Percentiles rank a stretch among this genome's conserved stretches.
phyloP scores from a whole-genome alignment of 2,329 filamentous ascomycete species.

The Curvularia spicifera region DNA sequence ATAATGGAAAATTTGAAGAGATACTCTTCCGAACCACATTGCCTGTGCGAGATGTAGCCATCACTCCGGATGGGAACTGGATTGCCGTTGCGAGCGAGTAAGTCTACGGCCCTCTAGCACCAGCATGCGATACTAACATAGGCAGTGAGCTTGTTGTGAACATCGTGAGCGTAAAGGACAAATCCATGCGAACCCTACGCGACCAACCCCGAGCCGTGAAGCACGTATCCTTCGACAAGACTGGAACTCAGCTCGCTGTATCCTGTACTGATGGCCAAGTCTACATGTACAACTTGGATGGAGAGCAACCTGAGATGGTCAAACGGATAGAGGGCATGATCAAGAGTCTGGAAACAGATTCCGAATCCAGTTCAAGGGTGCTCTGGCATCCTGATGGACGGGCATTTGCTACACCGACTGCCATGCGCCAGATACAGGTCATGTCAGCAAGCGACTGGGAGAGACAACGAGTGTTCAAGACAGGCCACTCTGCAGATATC shows the following conservation, averaged over 20 bases:
- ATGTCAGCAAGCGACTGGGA: slow-evolving; percentile 91
- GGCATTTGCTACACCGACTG: slow-evolving; percentile 84
- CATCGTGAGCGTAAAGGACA: slow-evolving; percentile 82
- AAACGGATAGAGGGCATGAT: slow-evolving; percentile 87
- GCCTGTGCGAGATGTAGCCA: slow-evolving; percentile 82
- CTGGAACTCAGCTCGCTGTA: slow-evolving; percentile 74
- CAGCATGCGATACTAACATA: slow-evolving; percentile 28
- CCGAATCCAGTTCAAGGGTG: slow-evolving; percentile 74
- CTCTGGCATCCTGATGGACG: slow-evolving; percentile 95
- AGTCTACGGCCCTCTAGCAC: slow-evolving; percentile 34
- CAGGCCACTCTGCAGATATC: slow-evolving; percentile 82
- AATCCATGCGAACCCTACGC: slow-evolving; percentile 76
- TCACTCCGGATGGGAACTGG: slow-evolving; percentile 84
- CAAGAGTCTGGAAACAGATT: slow-evolving; percentile 75
- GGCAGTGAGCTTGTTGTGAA: slow-evolving; percentile 82
- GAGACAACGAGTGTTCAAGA: slow-evolving; percentile 77
- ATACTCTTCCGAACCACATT: slow-evolving; percentile 84
- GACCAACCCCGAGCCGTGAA: slow-evolving; percentile 90
- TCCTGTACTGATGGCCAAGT: slow-evolving; percentile 89
- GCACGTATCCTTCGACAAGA: slow-evolving; percentile 86
- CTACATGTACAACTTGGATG: slow-evolving; percentile 84
- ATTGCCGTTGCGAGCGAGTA: slow-evolving; percentile 94
- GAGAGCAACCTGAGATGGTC: slow-evolving; percentile 79
- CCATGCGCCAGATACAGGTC: slow-evolving; percentile 78
- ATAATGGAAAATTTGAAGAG: slow-evolving; percentile 74